A percentile compares a stretch with the other conserved stretches of the same genome.
Evolutionary conservation across 2,329 filamentous ascomycete species (phyloP).

Genomic region (Ceratocystis smalleyi): DNA sequence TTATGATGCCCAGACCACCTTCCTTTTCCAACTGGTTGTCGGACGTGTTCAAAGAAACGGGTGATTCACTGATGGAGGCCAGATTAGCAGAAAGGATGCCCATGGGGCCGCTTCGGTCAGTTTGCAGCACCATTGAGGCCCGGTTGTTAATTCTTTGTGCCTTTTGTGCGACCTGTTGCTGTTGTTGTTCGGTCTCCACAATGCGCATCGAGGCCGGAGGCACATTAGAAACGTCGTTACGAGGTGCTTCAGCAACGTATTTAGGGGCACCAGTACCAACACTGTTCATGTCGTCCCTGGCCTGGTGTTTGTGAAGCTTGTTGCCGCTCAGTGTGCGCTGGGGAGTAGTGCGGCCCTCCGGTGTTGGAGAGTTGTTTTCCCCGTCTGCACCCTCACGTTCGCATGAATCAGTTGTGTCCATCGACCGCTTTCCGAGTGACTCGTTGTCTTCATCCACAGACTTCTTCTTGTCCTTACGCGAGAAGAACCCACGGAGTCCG

Average conservation of each 20-base stretch:
- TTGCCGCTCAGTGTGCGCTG: constrained; percentile 38
- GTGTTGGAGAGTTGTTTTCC: constrained; percentile 17
- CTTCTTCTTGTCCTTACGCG: constrained; percentile 46
- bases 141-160: constrained; percentile 10
- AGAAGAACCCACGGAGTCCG: constrained; percentile 45
- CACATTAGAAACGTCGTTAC: constrained; percentile 41
- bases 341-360: constrained; percentile 29
- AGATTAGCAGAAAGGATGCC: not conserved
- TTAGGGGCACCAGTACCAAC: constrained; percentile 20
- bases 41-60: constrained; percentile 32
- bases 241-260: constrained; percentile 24
- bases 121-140: constrained; percentile 8
- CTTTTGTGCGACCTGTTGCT: constrained; percentile 22
- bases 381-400: constrained; percentile 6
- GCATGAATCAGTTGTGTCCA: constrained; percentile 15
- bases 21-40: constrained; percentile 52
- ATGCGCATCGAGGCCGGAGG: constrained; percentile 43
- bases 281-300: constrained; percentile 32
- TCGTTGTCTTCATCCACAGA: constrained; percentile 43
- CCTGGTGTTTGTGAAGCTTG: constrained; percentile 57
- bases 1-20: constrained; percentile 44
- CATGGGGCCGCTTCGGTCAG: not conserved
- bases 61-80: constrained; percentile 9
- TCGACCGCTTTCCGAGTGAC: constrained; percentile 26
- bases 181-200: constrained; percentile 38